These are phyloP conservation scores for Exophiala phaeomuriformis DNA, from an alignment of 2,329 filamentous ascomycete species.

Conservation along the genomic window DNA sequence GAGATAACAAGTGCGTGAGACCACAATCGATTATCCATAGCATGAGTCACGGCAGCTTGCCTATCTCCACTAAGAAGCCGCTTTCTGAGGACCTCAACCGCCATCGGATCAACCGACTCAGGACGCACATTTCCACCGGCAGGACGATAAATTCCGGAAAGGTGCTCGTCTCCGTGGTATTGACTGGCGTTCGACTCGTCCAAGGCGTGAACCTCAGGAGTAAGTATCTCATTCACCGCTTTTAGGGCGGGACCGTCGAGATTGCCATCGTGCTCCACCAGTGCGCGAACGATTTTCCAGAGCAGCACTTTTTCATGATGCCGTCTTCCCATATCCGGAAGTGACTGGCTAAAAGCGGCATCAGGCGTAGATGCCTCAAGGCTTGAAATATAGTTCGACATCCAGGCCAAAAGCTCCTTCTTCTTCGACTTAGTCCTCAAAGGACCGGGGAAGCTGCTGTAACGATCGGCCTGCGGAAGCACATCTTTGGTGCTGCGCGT, in stretches of 20 bases:
- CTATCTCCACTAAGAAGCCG: slow-evolving; percentile 72
- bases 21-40: slow-evolving; percentile 90
- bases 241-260: slow-evolving; percentile 69
- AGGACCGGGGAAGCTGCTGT: slow-evolving; percentile 82
- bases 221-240: slow-evolving; percentile 66
- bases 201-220: slow-evolving; percentile 44
- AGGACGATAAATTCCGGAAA: slow-evolving; percentile 37
- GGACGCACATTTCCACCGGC: slow-evolving; percentile 40
- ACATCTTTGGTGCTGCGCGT: slow-evolving; percentile 68
- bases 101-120: slow-evolving; percentile 62
- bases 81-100: slow-evolving; percentile 64
- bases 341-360: slow-evolving; percentile 35
- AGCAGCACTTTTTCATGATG: slow-evolving; percentile 71
- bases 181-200: slow-evolving; percentile 24
- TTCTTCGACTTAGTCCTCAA: slow-evolving; percentile 87
- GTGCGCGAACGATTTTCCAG: slow-evolving; percentile 75
- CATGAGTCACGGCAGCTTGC: slow-evolving; percentile 86
- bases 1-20: slow-evolving; percentile 91
- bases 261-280: slow-evolving; percentile 79
- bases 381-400: slow-evolving; percentile 65
- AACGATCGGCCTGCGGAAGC: slow-evolving; percentile 61
- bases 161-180: slow-evolving; percentile 35
- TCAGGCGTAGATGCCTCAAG: slow-evolving; percentile 51
- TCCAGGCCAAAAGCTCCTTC: slow-evolving; percentile 81
- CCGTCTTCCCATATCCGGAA: slow-evolving; percentile 55